Conservation (phyloP, 2,329 filamentous ascomycete species). For the Sporothrix brunneoviolacea region DNA sequence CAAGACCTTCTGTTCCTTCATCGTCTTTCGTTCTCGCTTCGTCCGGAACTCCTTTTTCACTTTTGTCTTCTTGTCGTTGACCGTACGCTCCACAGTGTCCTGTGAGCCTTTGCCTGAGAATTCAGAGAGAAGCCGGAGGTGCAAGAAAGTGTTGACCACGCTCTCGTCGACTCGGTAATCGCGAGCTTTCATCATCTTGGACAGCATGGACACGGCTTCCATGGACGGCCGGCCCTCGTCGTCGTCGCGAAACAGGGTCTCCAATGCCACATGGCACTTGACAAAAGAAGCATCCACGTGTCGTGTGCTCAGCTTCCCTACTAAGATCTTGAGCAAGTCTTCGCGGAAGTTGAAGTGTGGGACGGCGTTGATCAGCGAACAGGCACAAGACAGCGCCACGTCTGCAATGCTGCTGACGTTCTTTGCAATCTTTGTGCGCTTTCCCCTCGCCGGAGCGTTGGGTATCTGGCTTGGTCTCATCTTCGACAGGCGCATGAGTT, state of each 20-base stretch:
- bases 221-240: conserved; percentile 84
- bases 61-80: conserved; percentile 62
- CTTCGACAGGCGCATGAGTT: conserved; percentile 63
- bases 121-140: conserved; percentile 80
- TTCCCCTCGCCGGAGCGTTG: conserved; percentile 23
- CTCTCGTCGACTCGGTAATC: conserved; percentile 78
- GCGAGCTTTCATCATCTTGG: conserved; percentile 91
- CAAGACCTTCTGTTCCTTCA: conserved; percentile 79
- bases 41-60: conserved; percentile 81
- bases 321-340: conserved; percentile 80
- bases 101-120: conserved; percentile 79
- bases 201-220: conserved; percentile 75
- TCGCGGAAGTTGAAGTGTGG: conserved; percentile 96
- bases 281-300: conserved; percentile 66
- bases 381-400: conserved; percentile 80
- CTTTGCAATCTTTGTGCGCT: conserved; percentile 21
- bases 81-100: conserved; percentile 59
- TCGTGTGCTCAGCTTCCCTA: conserved; percentile 71
- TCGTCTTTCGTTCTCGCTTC: conserved; percentile 74
- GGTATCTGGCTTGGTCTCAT: conserved; percentile 23
- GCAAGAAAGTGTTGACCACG: conserved; percentile 84
- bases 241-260: conserved; percentile 76
- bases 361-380: conserved; percentile 70
- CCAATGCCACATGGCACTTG: conserved; percentile 71
- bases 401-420: conserved; percentile 44